Base-by-base conservation (phyloP, 1,284 basidiomycete genomes). In the Cryptococcus jaspeensis region DNA sequence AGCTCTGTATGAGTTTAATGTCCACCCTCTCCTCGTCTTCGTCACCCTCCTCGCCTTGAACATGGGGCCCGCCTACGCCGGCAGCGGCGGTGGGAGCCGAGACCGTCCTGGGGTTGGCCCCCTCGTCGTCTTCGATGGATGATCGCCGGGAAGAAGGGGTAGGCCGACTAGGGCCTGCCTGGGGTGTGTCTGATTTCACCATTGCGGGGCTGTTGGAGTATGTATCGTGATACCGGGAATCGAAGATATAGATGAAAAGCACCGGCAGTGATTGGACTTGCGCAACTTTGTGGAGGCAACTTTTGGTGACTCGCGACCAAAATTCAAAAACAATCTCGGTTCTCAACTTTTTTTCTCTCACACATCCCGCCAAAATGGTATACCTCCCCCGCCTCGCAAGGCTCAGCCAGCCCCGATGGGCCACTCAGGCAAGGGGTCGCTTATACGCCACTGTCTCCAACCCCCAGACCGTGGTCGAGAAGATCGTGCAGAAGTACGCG, bases 401-500 rank as follows among this genome's bases (percentile, higher is more conserved):
- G n/a, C 8, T 52, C 38, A 43, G 44, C 6, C 48, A 45, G 9
- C 54, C 55, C 22, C 46, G 44, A 41, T 37, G 55, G 35, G 50
- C 58, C 12, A 37, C 48, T 39, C 53, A 56, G 12, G 38, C 52
- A 23, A 16, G 42, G 18, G 53, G 49, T 5, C 55, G 67, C 15
- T 54, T 55, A 8, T 75, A 74, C 58, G 73, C 74, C 15, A 72
- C 72, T 5, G 64, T 69, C 1, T 70, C 71, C 13, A 69, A 58
- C 22, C 87, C 90, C 6, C 94, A 98, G 76, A 95, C 93, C 0
- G 81, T 92, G 66, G 90, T 99, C 70, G 96, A 99, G 80, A 99
- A 99, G 81, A 88, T 99, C 63, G 94, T 99, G 0, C 94, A 99
- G 76, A 90, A 88, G 72, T 96, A 98, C 81, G 89, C 95, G 0